Evolutionary conservation across 768 basidiomycete genomes (phyloP).

Genomic region (Infundibulicybe gibba): DNA sequence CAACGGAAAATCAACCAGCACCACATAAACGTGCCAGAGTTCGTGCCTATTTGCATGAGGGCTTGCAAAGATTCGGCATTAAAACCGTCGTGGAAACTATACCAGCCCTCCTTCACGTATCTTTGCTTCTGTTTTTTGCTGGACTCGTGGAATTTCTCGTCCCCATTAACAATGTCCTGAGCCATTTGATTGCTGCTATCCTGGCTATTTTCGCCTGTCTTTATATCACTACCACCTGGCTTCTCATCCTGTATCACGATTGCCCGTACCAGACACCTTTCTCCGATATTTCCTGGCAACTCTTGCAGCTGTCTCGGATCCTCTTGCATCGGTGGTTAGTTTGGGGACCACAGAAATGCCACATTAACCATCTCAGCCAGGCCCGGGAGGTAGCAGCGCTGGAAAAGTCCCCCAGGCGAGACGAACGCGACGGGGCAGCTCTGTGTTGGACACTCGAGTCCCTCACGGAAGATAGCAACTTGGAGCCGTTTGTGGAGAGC

Average conservation of each 20-base stretch:
- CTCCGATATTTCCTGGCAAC: slow-evolving; percentile 24
- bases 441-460: slow-evolving; percentile 35
- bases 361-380: slow-evolving; percentile 19
- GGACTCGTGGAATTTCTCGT: slow-evolving; percentile 41
- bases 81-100: slow-evolving; percentile 33
- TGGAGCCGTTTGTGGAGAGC: slow-evolving; percentile 31
- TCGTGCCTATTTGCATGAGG: slow-evolving; percentile 35
- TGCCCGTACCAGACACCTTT: slow-evolving; percentile 34
- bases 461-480: slow-evolving; percentile 28
- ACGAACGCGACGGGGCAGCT: slow-evolving; percentile 33
- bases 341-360: slow-evolving; percentile 11
- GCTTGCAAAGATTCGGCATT: slow-evolving; percentile 34
- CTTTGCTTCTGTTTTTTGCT: slow-evolving; percentile 47
- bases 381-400: slow-evolving; percentile 30
- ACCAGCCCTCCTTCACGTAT: slow-evolving; percentile 44
- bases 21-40: slow-evolving; percentile 37
- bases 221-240: slow-evolving; percentile 26
- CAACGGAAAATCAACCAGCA: slow-evolving; percentile 25
- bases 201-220: slow-evolving; percentile 22
- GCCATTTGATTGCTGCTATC: slow-evolving; percentile 25
- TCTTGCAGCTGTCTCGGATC: slow-evolving; percentile 20
- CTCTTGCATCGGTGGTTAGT: slow-evolving; percentile 16
- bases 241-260: slow-evolving; percentile 26
- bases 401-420: slow-evolving; percentile 26
- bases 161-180: slow-evolving; percentile 28